Evolutionary conservation across 179 eudicot species (phyloP).

Genomic region (Heliamphora pulchella): DNA sequence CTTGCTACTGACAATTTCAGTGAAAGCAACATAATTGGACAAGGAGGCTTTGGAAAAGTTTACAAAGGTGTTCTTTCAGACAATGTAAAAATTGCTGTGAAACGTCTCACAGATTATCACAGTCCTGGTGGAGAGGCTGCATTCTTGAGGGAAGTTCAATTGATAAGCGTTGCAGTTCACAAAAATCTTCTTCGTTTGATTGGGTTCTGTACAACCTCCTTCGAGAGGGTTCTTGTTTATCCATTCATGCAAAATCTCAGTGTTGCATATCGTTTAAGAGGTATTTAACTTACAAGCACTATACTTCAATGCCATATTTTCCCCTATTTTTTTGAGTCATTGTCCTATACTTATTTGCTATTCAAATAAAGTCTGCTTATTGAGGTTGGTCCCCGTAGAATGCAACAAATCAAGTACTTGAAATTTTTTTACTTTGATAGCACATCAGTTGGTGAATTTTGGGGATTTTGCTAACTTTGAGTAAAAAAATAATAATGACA

Average conservation of each 20-base stretch:
- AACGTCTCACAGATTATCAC: conserved; percentile 72
- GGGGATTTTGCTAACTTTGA: not conserved
- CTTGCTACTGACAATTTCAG: conserved; percentile 73
- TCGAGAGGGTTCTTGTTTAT: conserved; percentile 83
- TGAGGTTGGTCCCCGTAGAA: not conserved
- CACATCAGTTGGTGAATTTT: not conserved
- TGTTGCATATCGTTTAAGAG: conserved; percentile 83
- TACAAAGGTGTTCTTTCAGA: conserved; percentile 68
- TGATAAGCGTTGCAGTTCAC: conserved; percentile 93
- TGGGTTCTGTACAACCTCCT: conserved; percentile 79
- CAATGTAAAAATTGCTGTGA: conserved; percentile 67
- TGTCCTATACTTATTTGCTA: not conserved
- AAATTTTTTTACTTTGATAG: not conserved
- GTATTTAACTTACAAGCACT: conserved; percentile 26
- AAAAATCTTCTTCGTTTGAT: conserved; percentile 81
- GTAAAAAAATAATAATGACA: not conserved
- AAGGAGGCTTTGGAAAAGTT: conserved; percentile 93
- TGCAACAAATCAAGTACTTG: not conserved
- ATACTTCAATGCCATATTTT: not conserved
- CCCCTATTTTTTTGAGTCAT: not conserved
- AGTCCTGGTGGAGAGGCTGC: conserved; percentile 92
- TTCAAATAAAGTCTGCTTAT: not conserved
- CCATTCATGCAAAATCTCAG: conserved; percentile 93
- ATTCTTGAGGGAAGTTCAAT: conserved; percentile 68
- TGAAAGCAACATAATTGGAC: conserved; percentile 74